These are phyloP conservation scores for Coelastrella sp. DNA, from an alignment of 139 green algal species.

Conservation along the genomic window DNA sequence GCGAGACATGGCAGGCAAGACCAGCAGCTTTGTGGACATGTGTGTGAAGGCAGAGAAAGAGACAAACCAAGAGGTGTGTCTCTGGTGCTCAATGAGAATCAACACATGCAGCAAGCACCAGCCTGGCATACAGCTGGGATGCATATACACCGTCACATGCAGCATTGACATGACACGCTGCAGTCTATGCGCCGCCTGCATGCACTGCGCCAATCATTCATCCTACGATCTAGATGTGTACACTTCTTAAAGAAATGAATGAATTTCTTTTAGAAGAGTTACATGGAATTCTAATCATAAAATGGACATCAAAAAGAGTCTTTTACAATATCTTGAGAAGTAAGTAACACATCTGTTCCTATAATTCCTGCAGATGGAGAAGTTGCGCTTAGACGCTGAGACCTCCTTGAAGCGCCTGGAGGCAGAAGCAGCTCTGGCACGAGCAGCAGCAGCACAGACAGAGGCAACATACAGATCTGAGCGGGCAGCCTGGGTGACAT, in stretches of 20 bases:
- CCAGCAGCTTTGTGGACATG: slow-evolving; percentile 67
- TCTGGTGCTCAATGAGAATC: not conserved
- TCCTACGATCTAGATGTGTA: no score
- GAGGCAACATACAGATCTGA: slow-evolving; percentile 65
- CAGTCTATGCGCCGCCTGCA: not conserved
- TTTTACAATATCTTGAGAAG: no score
- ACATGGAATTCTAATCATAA: not conserved
- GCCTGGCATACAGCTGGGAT: not conserved
- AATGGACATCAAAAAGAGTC: no score
- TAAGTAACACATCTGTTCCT: not conserved
- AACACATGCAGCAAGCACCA: not conserved
- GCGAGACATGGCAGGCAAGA: slow-evolving; percentile 65
- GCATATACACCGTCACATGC: not conserved
- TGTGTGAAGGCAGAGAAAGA: slow-evolving; percentile 74
- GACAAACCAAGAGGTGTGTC: slow-evolving; percentile 20
- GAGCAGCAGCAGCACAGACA: slow-evolving; percentile 61
- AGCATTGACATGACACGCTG: not conserved
- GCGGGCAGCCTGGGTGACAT: slow-evolving; percentile 63
- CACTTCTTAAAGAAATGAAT: not conserved
- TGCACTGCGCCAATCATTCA: no score
- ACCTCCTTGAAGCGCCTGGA: slow-evolving; percentile 63
- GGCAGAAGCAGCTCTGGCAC: slow-evolving; percentile 74
- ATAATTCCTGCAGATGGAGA: slow-evolving; percentile 69
- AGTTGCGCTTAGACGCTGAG: slow-evolving; percentile 67
- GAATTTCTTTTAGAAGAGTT: not conserved